Base-by-base conservation (phyloP, 148 eudicot species). In the Simmondsia chinensis region DNA sequence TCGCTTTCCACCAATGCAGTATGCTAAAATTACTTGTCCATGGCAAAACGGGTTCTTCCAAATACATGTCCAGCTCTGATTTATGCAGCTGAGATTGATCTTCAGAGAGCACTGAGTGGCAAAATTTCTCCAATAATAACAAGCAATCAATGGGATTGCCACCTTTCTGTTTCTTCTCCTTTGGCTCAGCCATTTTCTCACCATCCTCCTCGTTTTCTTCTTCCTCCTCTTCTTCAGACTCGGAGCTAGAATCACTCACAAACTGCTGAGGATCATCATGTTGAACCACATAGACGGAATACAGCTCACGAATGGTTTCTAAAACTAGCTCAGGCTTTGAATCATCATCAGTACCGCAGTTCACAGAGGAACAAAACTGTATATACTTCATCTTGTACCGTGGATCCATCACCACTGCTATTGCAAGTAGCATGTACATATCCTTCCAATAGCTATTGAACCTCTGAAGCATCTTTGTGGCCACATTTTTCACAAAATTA, bases 1-100 rank as follows among this genome's bases (percentile, higher is more conserved):
- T 30, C 9, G 60, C 48, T 53, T 58, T 63, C 74, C 69, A 63
- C 60, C 69, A 69, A 4, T 24, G 27, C 39, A 69, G 37, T 13
- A 69, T 35, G 43, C 34, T 45, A 33, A 63, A 63, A 25, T 53
- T 35, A 33, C 32, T 22, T 9, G 35, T 33, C 61, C 57, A 63
- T 4, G 65, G 61, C 31, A 52, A 4, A 6, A 48, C 52, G 2
- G 61, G 74, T 43, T 63, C 65, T 20, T 58, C 69, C 14, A 69
- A 20, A 43, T 69, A 69, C 34, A 20, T 6, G 19, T 63, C 69
- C 18, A 63, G 26, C 9, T 63, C 69, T 4, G 57, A 52, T 29
- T 48, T 63, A 8, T 14, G 32, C 4, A 57, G 37, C 41, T 10
- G 49, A 26, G n/a, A n/a, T n/a, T 12, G 25, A 39, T 27, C 17